Base-by-base conservation (phyloP, 2,329 filamentous ascomycete species). In the Aureobasidium namibiae region DNA sequence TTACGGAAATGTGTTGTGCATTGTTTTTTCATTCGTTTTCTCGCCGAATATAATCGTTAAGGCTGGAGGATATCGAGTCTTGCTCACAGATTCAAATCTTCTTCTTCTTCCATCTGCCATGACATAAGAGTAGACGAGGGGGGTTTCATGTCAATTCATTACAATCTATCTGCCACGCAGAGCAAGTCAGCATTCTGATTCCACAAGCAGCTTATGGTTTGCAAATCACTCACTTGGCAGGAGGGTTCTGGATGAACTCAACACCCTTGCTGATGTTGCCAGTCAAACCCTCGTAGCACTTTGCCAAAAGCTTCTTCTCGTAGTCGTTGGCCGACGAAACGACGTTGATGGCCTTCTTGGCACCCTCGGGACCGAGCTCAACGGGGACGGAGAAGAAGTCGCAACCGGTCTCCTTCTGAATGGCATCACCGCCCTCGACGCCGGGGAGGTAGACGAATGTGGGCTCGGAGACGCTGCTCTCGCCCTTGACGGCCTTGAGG, bases 371-470 rank as follows among this genome's bases (percentile, higher is more conserved):
- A 71, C 94, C 94, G 67, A 99, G 90, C 79, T 96, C 90, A 67
- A 97, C 84, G 62, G 92, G 92, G 59, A 95, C 90, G 61, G 94
- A 96, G 84, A 99, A 99, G 82, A 89, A 99, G 60, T 99, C 92
- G 63, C 75, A 73, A 67, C 91, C 92, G 63, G 87, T 90, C 70
- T 86, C 84, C 82, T 95, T 90, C 63, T 82, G 82, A 68, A 99
- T 87, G 66, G 84, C 90, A 57, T 92, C 88, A 70, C 94, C 94
- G 63, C 92, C 94, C 58, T 88, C 78, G 52, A 99, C 83, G 75
- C 92, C 92, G 52, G 89, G 87, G 36, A 97, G 88, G 81, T 96
- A 96, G 78, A 99, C 87, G 76, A 88, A 99, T 74, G 90, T 94
- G 68, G 92, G 91, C 82, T 96, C 92, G 63, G 96, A 81, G 67